phyloP scores from a whole-genome alignment of 768 basidiomycete genomes.

The Lentinula sp. region DNA sequence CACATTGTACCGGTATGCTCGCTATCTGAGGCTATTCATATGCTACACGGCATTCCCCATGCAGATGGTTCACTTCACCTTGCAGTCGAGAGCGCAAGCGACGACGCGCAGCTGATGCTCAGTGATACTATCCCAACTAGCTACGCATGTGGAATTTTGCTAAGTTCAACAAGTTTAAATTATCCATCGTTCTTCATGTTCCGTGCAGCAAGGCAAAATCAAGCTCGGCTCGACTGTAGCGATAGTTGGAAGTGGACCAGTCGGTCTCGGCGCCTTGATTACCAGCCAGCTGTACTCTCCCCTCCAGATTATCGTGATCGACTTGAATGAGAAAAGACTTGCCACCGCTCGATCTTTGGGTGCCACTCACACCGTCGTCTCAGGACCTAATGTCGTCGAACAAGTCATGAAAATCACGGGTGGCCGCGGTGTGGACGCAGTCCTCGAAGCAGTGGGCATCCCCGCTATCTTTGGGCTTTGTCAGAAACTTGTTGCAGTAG shows the following conservation, averaged over 20 bases:
- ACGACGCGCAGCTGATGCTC: slow-evolving; percentile 14
- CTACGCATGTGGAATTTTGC: slow-evolving; percentile 18
- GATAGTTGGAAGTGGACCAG: slow-evolving; percentile 16
- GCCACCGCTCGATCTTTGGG: slow-evolving; percentile 12
- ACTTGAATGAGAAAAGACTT: slow-evolving; percentile 14
- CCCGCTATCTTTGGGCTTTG: slow-evolving; percentile 18
- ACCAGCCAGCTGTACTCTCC: slow-evolving; percentile 18
- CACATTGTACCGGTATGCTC: slow-evolving; percentile 10
- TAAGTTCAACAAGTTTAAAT: background rate
- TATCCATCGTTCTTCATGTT: background rate
- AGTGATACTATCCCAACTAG: slow-evolving; percentile 18
- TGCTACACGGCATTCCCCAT: too few species aligned
- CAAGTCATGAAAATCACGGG: slow-evolving; percentile 17
- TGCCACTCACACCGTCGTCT: slow-evolving; percentile 15
- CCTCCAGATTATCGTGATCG: slow-evolving; percentile 13
- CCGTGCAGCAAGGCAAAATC: slow-evolving; percentile 13
- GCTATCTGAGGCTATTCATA: background rate
- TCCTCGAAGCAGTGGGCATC: slow-evolving; percentile 18
- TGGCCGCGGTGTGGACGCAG: slow-evolving; percentile 17
- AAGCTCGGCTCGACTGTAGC: slow-evolving; percentile 16
- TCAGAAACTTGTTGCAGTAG: slow-evolving; percentile 16
- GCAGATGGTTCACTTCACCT: slow-evolving; percentile 14
- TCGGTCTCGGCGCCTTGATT: slow-evolving; percentile 15
- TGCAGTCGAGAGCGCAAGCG: slow-evolving; percentile 8
- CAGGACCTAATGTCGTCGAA: slow-evolving; percentile 11